Base-by-base conservation (phyloP, 1,139 yeast species). In the Yamadazyma blattariae region DNA sequence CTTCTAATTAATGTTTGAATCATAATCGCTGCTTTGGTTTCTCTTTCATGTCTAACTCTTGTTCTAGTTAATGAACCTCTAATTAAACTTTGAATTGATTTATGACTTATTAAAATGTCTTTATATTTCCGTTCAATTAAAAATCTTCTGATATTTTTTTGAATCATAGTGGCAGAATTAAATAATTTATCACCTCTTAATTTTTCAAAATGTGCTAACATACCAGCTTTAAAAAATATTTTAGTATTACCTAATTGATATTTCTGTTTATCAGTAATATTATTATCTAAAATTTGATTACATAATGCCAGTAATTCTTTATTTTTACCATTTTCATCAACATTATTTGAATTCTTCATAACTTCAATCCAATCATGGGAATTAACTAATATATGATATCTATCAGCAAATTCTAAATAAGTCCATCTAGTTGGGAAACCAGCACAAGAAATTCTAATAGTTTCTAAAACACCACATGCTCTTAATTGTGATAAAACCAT, bases 391-490 rank as follows among this genome's bases (percentile, higher is more conserved):
- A 90, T 78, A 55, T 87, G 94, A 59, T 89, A 92, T 51, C 97
- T 78, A 45, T 82, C 79, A 27, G 92, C 96, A 67, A 92, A 92
- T 56, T 92, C 98, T 37, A 83, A 90, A 56, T 88, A 92, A 1
- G 96, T 77, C 94, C 97, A 89, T 56, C 97, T 75, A 0, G 97
- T 84, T 22, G 98, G 98, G 74, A 89, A 92, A 25, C 98, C 98
- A 33, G 96, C 97, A 64, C 97, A 90, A 8, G 97, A 90, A 35
- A 92, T 92, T 51, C 96, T 74, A 54, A 92, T 92, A 1, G 98
- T 92, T 61, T 94, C 98, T 49, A 92, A 71, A 34, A 92, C 98
- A 80, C 98, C 98, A 72, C 98, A 92, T 12, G 98, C 98, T 55
- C 98, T 79, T 47, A 92, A 74, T 61, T 92, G 98, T 7, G 95